Percentiles rank a stretch among this genome's conserved stretches.
phyloP scores from a whole-genome alignment of 73 alveolate genomes.

The Tetrahymena thermophila region DNA sequence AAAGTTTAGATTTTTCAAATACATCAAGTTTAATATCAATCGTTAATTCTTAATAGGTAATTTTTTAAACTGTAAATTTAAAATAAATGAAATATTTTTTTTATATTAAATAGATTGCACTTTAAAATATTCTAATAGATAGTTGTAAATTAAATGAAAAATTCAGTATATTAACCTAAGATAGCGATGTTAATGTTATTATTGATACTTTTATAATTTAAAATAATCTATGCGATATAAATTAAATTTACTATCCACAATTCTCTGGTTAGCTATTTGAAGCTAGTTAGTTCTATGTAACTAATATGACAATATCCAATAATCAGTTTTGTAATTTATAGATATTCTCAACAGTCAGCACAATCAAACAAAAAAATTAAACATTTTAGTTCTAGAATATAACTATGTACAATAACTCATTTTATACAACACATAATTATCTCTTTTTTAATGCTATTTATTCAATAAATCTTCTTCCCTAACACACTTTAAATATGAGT shows the following conservation, averaged over 20 bases:
- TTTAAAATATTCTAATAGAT: neutral
- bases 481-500: neutral
- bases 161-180: neutral
- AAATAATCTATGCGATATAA: neutral
- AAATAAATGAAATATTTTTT: too few species aligned
- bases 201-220: neutral
- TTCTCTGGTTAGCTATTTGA: neutral
- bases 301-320: neutral
- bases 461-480: neutral
- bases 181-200: neutral
- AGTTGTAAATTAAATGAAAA: neutral
- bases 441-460: neutral
- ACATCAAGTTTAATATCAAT: too few species aligned
- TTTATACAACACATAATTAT: neutral
- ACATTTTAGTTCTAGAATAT: neutral
- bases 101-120: neutral
- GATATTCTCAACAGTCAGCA: neutral
- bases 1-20: too few species aligned
- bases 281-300: neutral
- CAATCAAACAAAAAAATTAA: neutral
- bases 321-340: neutral
- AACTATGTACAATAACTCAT: neutral
- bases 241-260: neutral
- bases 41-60: too few species aligned
- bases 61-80: too few species aligned